phyloP scores from a whole-genome alignment of 306 rosid genomes.

The Gillenia trifoliata region DNA sequence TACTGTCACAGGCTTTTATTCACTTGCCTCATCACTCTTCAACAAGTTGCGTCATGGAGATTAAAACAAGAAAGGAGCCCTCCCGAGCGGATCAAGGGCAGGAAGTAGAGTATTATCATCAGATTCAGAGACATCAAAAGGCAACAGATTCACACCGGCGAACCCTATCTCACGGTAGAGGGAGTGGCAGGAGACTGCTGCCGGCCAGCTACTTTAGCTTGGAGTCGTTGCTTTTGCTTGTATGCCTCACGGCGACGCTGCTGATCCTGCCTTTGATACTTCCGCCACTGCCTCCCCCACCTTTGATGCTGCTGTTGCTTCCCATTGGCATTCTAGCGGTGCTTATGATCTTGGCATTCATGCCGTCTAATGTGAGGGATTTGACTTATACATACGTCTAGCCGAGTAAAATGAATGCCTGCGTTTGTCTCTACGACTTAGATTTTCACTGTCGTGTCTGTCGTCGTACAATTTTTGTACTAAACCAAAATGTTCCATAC shows the following conservation, averaged over 20 bases:
- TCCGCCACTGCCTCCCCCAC: slow-evolving; percentile 60
- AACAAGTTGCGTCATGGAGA: slow-evolving; percentile 10
- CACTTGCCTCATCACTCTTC: slow-evolving; percentile 6
- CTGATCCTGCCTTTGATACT: slow-evolving; percentile 53
- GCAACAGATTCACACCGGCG: slow-evolving; percentile 20
- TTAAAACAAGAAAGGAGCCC: background rate
- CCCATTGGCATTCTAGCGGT: slow-evolving; percentile 42
- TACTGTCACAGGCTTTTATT: slow-evolving; percentile 8
- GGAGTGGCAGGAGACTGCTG: slow-evolving; percentile 28
- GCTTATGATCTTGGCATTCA: slow-evolving; percentile 52
- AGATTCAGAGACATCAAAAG: slow-evolving; percentile 5
- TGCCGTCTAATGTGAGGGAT: slow-evolving; percentile 49
- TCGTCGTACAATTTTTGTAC: slow-evolving; percentile 27
- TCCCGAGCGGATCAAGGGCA: background rate
- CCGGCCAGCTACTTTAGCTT: slow-evolving; percentile 35
- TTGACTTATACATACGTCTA: slow-evolving; percentile 35
- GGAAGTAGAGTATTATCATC: slow-evolving; percentile 13
- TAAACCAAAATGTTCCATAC: slow-evolving; percentile 4
- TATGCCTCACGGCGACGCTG: slow-evolving; percentile 43
- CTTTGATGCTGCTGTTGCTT: slow-evolving; percentile 43
- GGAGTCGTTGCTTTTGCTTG: slow-evolving; percentile 39
- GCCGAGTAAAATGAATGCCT: background rate
- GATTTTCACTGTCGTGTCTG: background rate
- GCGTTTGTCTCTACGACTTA: background rate
- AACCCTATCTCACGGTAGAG: slow-evolving; percentile 32